Base-by-base conservation (phyloP, 2,329 filamentous ascomycete species). In the Sclerotinia minor region DNA sequence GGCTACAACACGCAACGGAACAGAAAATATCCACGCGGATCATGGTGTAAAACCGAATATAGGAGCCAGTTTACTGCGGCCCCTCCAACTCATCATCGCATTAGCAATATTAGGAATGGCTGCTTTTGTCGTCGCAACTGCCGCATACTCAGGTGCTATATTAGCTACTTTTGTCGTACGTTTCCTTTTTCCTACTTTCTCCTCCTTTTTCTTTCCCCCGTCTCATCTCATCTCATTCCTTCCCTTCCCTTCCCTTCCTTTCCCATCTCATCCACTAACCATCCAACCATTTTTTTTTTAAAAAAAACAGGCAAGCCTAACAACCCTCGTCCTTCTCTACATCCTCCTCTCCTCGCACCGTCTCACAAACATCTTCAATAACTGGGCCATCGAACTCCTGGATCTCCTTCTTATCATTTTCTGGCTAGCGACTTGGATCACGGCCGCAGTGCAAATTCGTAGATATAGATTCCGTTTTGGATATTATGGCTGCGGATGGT, bases 101-200 rank as follows among this genome's bases (percentile, higher is more conserved):
- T 17, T 68, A 13, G 45, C 60, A 13, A 65, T 68, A 5, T 26
- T 68, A 5, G 66, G 66, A 0, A 38, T 65, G 35, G 61, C 66
- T 11, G 66, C 44, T 9, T 68, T 50, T 21, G 66, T 64, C 11
- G 60, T 68, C 11, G 65, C 66, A 0, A 65, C 50, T 45, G 65
- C 58, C 9, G 41, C 60, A 13, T 68, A 65, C 26, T 64, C 59
- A 2, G 66, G 66, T 1, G 66, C 59, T 4, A 50, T 44, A 6
- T 45, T 68, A n/a, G 59, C 55, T 26, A 35, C 58, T 13, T 65
- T 68, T 15, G 64, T 45, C 24, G 66, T 68, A 65, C 19, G 66
- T 32, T 5, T 15, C 15, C 13, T 13, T 41, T 1, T 15, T n/a
- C 13, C 13, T 15, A 15, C 13, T 15, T 2, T 45, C 24, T 9